Conservation (phyloP, 192 early-diverging fungal species). For the Backusella sp. region DNA sequence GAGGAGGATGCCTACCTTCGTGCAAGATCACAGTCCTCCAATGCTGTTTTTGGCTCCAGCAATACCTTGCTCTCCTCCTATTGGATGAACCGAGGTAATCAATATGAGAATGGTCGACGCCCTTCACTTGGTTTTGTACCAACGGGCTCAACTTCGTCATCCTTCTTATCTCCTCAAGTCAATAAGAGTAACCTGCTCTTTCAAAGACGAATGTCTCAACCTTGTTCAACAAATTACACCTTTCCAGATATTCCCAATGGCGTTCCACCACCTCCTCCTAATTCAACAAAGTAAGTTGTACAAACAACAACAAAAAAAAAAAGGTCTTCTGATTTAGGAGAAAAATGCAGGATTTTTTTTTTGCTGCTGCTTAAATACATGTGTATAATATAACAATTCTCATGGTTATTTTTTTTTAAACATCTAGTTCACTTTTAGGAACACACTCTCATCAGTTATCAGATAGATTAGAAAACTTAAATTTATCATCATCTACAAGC, state of each 20-base stretch:
- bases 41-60: neutral
- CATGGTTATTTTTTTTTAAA: neutral
- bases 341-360: conserved; percentile 9
- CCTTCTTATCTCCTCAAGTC: conserved; percentile 28
- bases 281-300: conserved; percentile 2
- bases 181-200: neutral
- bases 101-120: neutral
- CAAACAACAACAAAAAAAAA: neutral
- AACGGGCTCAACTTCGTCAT: conserved; percentile 36
- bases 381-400: neutral
- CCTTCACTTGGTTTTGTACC: conserved; percentile 8
- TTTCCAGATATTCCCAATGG: conserved; percentile 17
- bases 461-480: conserved; percentile 2
- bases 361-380: neutral
- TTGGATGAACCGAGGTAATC: neutral
- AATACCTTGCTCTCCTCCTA: neutral
- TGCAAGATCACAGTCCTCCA: conserved; percentile 8
- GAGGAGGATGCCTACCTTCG: neutral
- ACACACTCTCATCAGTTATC: neutral
- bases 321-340: conserved; percentile 1
- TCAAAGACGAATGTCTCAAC: conserved; percentile 13
- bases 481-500: neutral
- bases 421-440: neutral
- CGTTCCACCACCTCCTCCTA: neutral
- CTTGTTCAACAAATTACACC: neutral